A percentile compares a stretch with the other conserved stretches of the same genome.
Evolutionary conservation across 192 early-diverging fungal species (phyloP).

Genomic region (Coemansia sp.): DNA sequence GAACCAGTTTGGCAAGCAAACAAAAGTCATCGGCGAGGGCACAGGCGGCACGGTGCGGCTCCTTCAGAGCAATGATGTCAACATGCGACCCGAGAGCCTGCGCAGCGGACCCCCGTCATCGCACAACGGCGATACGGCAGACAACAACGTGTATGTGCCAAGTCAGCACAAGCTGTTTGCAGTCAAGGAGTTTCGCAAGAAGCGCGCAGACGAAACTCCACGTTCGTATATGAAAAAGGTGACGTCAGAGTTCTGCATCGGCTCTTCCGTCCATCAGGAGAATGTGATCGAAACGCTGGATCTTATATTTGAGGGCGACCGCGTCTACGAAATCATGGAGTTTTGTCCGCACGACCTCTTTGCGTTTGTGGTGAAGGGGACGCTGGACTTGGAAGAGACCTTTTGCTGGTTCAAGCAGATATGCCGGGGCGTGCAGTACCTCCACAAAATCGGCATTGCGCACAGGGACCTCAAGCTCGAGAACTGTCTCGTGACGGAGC

Average conservation of each 20-base stretch:
- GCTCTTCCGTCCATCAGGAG: slow-evolving; percentile 70
- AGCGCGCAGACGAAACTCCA: slow-evolving; percentile 64
- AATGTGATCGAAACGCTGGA: slow-evolving; percentile 80
- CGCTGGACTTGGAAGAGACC: slow-evolving; percentile 75
- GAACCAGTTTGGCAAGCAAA: slow-evolving; percentile 63
- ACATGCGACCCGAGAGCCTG: slow-evolving; percentile 41
- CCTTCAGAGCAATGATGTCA: slow-evolving; percentile 53
- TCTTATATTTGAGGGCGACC: slow-evolving; percentile 66
- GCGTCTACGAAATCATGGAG: slow-evolving; percentile 83
- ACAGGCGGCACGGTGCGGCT: slow-evolving; percentile 73
- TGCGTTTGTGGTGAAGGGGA: slow-evolving; percentile 70
- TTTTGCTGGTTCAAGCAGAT: slow-evolving; percentile 89
- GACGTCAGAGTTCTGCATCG: slow-evolving; percentile 81
- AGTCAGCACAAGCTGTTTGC: slow-evolving; percentile 68
- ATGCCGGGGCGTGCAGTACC: slow-evolving; percentile 76
- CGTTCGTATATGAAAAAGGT: slow-evolving; percentile 80
- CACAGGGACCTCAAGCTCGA: slow-evolving; percentile 92
- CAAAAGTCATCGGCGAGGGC: slow-evolving; percentile 66
- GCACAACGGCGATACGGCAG: slow-evolving; percentile 25
- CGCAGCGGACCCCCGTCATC: slow-evolving; percentile 50
- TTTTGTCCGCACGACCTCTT: slow-evolving; percentile 91
- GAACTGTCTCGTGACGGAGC: slow-evolving; percentile 78
- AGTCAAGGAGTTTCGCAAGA: slow-evolving; percentile 78
- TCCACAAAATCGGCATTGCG: slow-evolving; percentile 89
- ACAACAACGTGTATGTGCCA: slow-evolving; percentile 30